Evolutionary conservation across 176 grass and related monocot species (phyloP), one percentile per base, ranked within the genome.

Genomic region (Themeda triandra): DNA sequence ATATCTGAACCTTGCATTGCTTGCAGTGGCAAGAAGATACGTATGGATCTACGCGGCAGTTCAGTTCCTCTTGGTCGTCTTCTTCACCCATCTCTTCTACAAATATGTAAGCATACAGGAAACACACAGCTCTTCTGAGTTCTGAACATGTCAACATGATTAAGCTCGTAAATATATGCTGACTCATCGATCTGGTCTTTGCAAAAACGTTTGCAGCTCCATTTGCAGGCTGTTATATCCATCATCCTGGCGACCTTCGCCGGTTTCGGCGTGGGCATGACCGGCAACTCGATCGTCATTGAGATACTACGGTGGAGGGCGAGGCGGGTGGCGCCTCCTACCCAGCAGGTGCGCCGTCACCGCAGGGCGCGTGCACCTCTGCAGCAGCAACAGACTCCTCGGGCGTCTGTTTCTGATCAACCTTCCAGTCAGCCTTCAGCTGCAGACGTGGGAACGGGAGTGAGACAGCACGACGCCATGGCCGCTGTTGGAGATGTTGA

Each of bases 181-280:
- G 51, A 60, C 10, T 9, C 23, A 48, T 0, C 3, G 8, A 48
- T 0, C 3, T 3, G 4, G 13, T 51, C 14, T 18, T 51, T 51
- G 49, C 49, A 53, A 49, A 49, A 23, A 23, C 53, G 7, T 0
- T 12, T 27, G 59, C 89, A 98, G 96, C 87, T 95, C 45, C 91
- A 92, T 86, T 48, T 98, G 87, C 96, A 95, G 74, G 83, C 85
- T 0, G 89, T 95, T 76, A 98, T 98, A 77, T 92, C 96, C 6
- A 95, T 98, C 86, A 92, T 98, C 70, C 83, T 98, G 21, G 93
- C 96, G 23, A 98, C 92, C 21, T 98, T 98, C 64, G 87, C 93
- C 14, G 96, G 96, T 33, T 98, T 98, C 13, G 96, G 96, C 7
- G 74, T 95, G 74, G 92, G 91, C 9, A 98, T 98, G 96, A 93